Percentiles rank a stretch among this genome's conserved stretches.
Conservation (phyloP, 768 basidiomycete species). For the Tylopilus intermedius region DNA sequence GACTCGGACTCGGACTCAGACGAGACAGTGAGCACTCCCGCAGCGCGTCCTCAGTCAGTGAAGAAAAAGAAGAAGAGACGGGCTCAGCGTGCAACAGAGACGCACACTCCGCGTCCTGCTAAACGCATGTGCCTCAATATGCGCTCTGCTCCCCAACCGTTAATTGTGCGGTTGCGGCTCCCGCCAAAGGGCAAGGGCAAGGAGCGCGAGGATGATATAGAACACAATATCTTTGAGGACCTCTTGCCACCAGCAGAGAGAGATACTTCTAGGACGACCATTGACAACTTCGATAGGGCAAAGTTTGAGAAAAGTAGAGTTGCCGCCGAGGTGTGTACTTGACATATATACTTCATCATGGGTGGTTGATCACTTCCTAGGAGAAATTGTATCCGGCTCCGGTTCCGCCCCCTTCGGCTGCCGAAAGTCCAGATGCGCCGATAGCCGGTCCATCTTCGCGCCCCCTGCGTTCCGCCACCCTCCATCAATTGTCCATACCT, state of each 20-base stretch:
- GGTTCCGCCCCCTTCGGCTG: conserved; percentile 28
- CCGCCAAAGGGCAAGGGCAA: conserved; percentile 64
- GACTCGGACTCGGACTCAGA: conserved; percentile 30
- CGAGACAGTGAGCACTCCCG: conserved; percentile 14
- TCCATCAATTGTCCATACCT: conserved; percentile 36
- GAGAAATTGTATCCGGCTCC: conserved; percentile 46
- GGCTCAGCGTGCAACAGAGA: conserved; percentile 21
- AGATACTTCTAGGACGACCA: conserved; percentile 65
- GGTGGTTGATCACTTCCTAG: conserved; percentile 29
- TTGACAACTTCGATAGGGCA: conserved; percentile 55
- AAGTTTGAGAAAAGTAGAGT: conserved; percentile 69
- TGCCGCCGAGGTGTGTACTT: conserved; percentile 63
- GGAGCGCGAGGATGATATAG: conserved; percentile 60
- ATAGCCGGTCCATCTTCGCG: conserved; percentile 56
- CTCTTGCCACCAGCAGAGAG: conserved; percentile 64
- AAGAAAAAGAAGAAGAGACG: conserved; percentile 28
- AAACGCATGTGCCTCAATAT: conserved; percentile 49
- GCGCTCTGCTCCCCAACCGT: conserved; percentile 31
- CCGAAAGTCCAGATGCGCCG: conserved; percentile 34
- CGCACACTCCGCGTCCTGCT: conserved; percentile 27
- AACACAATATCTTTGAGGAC: conserved; percentile 76
- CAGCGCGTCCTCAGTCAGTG: conserved; percentile 10
- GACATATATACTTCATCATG: background rate
- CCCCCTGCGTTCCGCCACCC: conserved; percentile 55
- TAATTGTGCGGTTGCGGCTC: conserved; percentile 50